Percentiles rank a stretch among this genome's conserved stretches.
Conservation (phyloP, 2,329 filamentous ascomycete genomes). For the Dactylellina parvicollis region DNA sequence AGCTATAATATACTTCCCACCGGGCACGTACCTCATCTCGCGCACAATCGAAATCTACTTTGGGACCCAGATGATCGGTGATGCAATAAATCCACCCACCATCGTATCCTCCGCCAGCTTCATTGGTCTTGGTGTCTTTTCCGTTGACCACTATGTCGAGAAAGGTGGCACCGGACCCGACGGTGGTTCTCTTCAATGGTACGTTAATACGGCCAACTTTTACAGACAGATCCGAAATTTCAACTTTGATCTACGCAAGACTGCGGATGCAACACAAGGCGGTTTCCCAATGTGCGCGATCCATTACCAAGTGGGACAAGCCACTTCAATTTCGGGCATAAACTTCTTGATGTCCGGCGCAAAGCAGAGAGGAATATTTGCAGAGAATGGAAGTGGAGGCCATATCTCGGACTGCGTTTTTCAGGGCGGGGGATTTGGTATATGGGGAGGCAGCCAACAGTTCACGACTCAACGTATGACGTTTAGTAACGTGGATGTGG, state of each 20-base stretch:
- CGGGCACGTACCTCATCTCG: slow-evolving; percentile 57
- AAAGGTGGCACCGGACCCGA: slow-evolving; percentile 63
- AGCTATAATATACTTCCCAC: slow-evolving; percentile 59
- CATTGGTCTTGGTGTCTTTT: slow-evolving; percentile 70
- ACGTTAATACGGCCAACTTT: slow-evolving; percentile 63
- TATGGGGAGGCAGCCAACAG: slow-evolving; percentile 10
- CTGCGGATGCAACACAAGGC: not conserved
- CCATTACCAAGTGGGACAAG: slow-evolving; percentile 52
- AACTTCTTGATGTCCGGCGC: slow-evolving; percentile 57
- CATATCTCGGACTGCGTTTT: slow-evolving; percentile 61
- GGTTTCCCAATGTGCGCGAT: not conserved
- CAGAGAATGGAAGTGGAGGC: slow-evolving; percentile 64
- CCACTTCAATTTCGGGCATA: slow-evolving; percentile 17
- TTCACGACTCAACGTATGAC: slow-evolving; percentile 69
- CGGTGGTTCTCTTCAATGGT: slow-evolving; percentile 52
- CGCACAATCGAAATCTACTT: slow-evolving; percentile 45
- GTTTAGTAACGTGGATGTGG: slow-evolving; percentile 67
- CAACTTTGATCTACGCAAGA: slow-evolving; percentile 65
- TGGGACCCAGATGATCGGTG: slow-evolving; percentile 56
- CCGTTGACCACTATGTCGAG: slow-evolving; percentile 82
- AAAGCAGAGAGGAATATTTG: slow-evolving; percentile 66
- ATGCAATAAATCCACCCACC: slow-evolving; percentile 5
- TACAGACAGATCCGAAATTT: slow-evolving; percentile 68
- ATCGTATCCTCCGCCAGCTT: not conserved
- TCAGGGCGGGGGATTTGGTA: slow-evolving; percentile 69